Evolutionary conservation across 768 basidiomycete genomes (phyloP), one percentile per base, ranked within the genome.

Genomic region (Butyriboletus loyo): DNA sequence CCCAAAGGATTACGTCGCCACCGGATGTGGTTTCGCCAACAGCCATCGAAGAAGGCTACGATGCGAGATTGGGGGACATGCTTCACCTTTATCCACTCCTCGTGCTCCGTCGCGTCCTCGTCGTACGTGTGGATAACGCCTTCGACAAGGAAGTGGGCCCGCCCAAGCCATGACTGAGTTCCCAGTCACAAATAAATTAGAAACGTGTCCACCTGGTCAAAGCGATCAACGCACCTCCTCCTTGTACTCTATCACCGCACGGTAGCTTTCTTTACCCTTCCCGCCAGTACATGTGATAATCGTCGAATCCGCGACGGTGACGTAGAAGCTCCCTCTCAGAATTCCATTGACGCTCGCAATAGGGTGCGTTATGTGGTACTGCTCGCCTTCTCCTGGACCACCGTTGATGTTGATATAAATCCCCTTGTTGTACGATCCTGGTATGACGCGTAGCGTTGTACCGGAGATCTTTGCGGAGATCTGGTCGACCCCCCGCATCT

Each of bases 381-480:
- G 70, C 74, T 89, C 96, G 58, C 87, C 94, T 60, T 77, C 83
- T 39, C 83, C 92, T 49, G 70, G 79, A 13, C 83, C 92, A 24
- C 85, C 86, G 0, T 79, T 87, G 43, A 98, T 75, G 22, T 80
- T 75, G 59, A 98, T 75, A 66, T 86, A 97, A 52, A 98, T 83
- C 21, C 97, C 97, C 69, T 89, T 85, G 73, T 98, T 98, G 60
- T 77, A 82, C 32, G 82, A 73, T 0, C 97, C 97, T 0, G 97
- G 89, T 6, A 78, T 68, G 42, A 98, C 87, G 44, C 89, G 86
- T 44, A 98, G 71, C 5, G 87, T 80, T 37, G 93, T 93, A 17
- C 93, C 92, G 11, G 92, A 89, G 1, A 98, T 86, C 67, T 88
- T 91, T 15, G 95, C 97, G 1, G 86, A 79, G 58, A 99, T 94